Base-by-base conservation (phyloP, 176 grass and related monocot genomes). In the Stipa capillata region DNA sequence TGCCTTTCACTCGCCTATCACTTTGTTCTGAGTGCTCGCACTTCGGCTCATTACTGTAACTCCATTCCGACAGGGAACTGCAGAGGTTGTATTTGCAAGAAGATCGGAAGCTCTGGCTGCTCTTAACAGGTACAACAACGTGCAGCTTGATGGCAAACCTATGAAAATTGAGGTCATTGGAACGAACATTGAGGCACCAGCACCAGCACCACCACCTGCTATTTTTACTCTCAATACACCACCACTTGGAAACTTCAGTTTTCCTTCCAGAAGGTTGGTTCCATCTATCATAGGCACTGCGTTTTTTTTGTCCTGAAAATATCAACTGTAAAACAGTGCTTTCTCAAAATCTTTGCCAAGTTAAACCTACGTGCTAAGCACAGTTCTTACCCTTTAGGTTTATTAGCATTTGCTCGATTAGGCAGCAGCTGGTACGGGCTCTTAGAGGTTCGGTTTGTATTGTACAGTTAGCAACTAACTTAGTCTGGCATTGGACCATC, bases 141-240 rank as follows among this genome's bases (percentile, higher is more conserved):
- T 94, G 55, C 79, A 77, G 61, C 86, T 94, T 36, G 92, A 94
- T 74, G 92, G 83, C 39, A 94, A 91, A 27, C 50, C 78, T 65
- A 94, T 94, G 89, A 86, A 89, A 84, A 84, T 91, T 63, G 86
- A 94, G 76, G 24, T 91, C 64, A 73, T 94, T 53, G 88, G 85
- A 55, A 48, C 83, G 79, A 79, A 90, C 84, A 52, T 94, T 55
- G 61, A 79, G 43, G 17, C 80, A 12, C 86, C 79, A 75, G 14
- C 57, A 17, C 33, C 37, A 29, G 27, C 69, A 75, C 28, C 57
- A 17, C 33, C 37, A 29, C 34, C 69, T 49, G 13, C 56, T 20
- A 47, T 55, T 49, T 85, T 79, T 25, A 31, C 39, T 34, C 78
- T 80, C 68, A 69, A 63, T 56, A 36, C 71, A 20, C 65, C 37